Conservation (phyloP, 2,329 filamentous ascomycete species). For the Ceratocystis variospora region DNA sequence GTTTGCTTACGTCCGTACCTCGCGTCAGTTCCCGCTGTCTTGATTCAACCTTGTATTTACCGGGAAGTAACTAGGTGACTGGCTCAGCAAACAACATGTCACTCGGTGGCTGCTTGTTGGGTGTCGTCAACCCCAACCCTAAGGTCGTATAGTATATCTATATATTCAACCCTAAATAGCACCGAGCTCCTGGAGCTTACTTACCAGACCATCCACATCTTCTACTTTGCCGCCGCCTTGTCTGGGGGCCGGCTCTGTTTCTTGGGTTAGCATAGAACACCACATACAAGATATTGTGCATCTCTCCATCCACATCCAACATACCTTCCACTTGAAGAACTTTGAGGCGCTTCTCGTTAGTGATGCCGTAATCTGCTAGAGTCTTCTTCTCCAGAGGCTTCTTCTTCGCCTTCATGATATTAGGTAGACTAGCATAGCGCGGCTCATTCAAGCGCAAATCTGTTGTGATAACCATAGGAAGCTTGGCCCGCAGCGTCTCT, state of each 20-base stretch:
- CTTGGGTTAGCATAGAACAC: constrained; percentile 15
- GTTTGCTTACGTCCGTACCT: too few species aligned
- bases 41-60: too few species aligned
- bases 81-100: neutral
- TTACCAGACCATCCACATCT: constrained; percentile 86
- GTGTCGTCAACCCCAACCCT: neutral
- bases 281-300: constrained; percentile 9
- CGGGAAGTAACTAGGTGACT: too few species aligned
- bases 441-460: constrained; percentile 92
- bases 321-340: constrained; percentile 73
- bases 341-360: constrained; percentile 65
- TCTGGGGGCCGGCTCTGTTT: constrained; percentile 63
- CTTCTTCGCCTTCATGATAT: constrained; percentile 99
- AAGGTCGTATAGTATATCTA: neutral
- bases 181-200: constrained; percentile 90
- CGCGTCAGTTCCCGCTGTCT: too few species aligned
- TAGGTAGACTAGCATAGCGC: constrained; percentile 84
- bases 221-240: constrained; percentile 95
- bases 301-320: constrained; percentile 25
- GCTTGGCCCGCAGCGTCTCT: constrained; percentile 71
- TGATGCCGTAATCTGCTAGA: constrained; percentile 66
- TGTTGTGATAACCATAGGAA: constrained; percentile 90
- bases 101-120: neutral
- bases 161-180: constrained; percentile 47
- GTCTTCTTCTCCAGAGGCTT: constrained; percentile 93